These are phyloP conservation scores for Guadua angustifolia DNA, from an alignment of 176 grass and related monocot species.

Conservation along the genomic window DNA sequence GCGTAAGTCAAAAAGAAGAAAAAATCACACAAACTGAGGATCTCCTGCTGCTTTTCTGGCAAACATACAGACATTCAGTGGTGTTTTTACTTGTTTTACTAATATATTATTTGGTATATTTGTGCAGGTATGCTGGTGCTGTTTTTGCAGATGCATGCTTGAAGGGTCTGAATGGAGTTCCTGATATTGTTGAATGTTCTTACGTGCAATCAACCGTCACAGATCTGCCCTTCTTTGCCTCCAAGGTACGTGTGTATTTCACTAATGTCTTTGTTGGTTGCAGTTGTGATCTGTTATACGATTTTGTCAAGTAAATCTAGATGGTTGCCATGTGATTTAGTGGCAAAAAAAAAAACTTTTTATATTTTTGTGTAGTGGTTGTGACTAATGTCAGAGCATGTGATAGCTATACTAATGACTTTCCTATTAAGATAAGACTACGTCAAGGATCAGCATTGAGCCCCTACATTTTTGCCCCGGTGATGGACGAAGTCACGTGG, in stretches of 20 bases:
- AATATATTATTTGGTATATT: background rate
- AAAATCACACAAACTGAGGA: background rate
- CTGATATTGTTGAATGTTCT: slow-evolving; percentile 83
- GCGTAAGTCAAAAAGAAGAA: slow-evolving; percentile 64
- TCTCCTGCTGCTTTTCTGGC: background rate
- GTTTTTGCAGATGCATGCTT: slow-evolving; percentile 98
- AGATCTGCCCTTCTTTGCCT: slow-evolving; percentile 95
- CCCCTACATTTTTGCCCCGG: too few species aligned
- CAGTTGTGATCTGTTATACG: background rate
- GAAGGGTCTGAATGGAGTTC: slow-evolving; percentile 95
- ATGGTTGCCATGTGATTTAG: slow-evolving; percentile 1
- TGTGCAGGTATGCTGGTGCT: slow-evolving; percentile 86
- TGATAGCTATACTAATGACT: too few species aligned
- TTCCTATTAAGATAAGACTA: too few species aligned
- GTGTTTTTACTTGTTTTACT: slow-evolving; percentile 4
- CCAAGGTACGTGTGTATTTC: slow-evolving; percentile 61
- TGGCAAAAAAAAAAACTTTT: background rate
- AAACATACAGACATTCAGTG: background rate
- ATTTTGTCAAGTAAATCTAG: slow-evolving; percentile 22
- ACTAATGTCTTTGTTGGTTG: background rate
- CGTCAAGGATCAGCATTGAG: too few species aligned
- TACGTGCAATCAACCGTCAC: slow-evolving; percentile 92
- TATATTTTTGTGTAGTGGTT: background rate
- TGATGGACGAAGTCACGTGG: too few species aligned
- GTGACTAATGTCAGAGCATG: too few species aligned